Base-by-base conservation (phyloP, 2,329 filamentous ascomycete species). In the Claviceps citrina region DNA sequence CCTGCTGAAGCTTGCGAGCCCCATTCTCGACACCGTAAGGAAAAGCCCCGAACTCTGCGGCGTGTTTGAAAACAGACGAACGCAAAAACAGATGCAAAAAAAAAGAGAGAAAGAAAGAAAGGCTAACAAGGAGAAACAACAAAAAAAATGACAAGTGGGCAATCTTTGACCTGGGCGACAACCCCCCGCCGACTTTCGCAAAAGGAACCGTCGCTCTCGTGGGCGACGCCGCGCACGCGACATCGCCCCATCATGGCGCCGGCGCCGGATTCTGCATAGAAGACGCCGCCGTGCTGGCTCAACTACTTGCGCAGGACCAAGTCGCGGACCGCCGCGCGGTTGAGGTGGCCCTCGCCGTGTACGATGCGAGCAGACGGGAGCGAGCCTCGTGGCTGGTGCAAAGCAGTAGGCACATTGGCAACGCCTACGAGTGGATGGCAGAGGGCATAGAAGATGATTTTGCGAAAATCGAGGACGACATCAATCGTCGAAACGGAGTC, bases 351-450 rank as follows among this genome's bases (percentile, higher is more conserved):
- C 41, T 43, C 2, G 31, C 16, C 1, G 37, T 25, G 10, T 43
- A 36, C 22, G 36, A 40, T 25, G 25, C 18, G 7, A 9, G 18
- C 2, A 24, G 37, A 12, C 28, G 35, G 10, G 37, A 31, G 27
- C 41, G 41, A 13, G 41, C n/a, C 3, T 30, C 41, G 22, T 43
- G 41, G 41, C 7, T 43, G 15, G 41, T 43, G 8, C 31, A 39
- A 13, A 39, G 41, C 37, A 43, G 44, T 28, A 36, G 42, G 27
- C 33, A 33, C 36, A 42, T 44, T 5, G 44, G 42, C 5, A 33
- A 44, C 18, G 34, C 34, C 12, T 44, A 46, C 26, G 42, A 46
- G 27, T 42, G 42, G 44, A 34, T 43, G n/a, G 44, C 44, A 3
- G 28, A 30, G 8, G 44, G 44, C 3, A 37, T 40, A 18, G 36